Evolutionary conservation across 2,329 filamentous ascomycete species (phyloP).

Genomic region (Monilinia fructicola): DNA sequence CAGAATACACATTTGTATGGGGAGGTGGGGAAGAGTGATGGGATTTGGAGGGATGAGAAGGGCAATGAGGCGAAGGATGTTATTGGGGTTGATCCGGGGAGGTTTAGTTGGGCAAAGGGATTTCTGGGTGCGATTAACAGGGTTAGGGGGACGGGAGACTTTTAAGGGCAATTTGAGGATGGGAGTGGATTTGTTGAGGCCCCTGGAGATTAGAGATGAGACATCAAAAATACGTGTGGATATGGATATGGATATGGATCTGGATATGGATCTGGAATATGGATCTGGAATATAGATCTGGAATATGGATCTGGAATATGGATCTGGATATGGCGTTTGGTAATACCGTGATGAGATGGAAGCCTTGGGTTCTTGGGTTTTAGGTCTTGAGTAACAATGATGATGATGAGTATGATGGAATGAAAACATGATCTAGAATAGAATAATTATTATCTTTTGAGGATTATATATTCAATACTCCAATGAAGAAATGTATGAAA

Average conservation of each 20-base stretch:
- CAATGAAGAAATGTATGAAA: too few species aligned
- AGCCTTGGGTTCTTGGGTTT: not conserved
- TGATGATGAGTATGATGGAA: not conserved
- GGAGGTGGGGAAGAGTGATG: slow-evolving; percentile 52
- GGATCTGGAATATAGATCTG: too few species aligned
- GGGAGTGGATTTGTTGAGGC: not conserved
- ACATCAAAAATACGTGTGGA: not conserved
- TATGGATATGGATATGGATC: too few species aligned
- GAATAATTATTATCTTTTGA: not conserved
- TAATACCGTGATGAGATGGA: not conserved
- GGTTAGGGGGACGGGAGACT: slow-evolving; percentile 56
- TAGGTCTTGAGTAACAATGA: not conserved
- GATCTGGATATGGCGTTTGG: too few species aligned
- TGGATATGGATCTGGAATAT: not conserved
- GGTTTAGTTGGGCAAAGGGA: slow-evolving; percentile 59
- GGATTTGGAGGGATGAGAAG: slow-evolving; percentile 59
- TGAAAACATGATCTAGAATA: not conserved
- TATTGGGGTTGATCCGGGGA: slow-evolving; percentile 54
- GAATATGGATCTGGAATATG: not conserved
- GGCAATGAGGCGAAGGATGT: slow-evolving; percentile 50
- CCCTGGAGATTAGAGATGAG: not conserved
- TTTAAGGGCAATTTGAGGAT: slow-evolving; percentile 35
- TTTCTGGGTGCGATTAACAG: slow-evolving; percentile 57
- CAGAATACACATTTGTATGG: slow-evolving; percentile 66
- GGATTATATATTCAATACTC: not conserved